Evolutionary conservation across 768 basidiomycete genomes (phyloP), one percentile per base, ranked within the genome.

Genomic region (Trametes cubensis): DNA sequence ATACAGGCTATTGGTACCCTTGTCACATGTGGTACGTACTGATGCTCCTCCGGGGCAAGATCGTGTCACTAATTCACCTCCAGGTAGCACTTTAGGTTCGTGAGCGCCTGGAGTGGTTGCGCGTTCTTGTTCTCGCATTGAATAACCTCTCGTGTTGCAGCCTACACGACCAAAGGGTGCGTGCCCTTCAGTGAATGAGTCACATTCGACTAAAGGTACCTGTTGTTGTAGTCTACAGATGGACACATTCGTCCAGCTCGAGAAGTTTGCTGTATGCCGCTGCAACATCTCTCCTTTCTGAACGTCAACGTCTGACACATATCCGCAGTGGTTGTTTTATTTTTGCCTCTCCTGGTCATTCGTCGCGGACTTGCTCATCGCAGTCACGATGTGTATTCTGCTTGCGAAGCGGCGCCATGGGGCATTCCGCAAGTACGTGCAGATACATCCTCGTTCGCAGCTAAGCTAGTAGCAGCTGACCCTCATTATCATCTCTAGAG

Each of bases 331-430:
- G 34, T 34, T 34, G 34, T 11, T 34, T 2, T 34, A 34, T 11
- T 34, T 34, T 11, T 34, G 6, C 6, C 34, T 34, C 10, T 34
- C 34, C 2, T 34, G 34, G 34, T 4, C 34, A 10, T 34, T 67
- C 8, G 55, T 62, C 6, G 65, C 67, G 2, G 71, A 72, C 41
- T 17, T 67, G 13, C 46, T 64, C 17, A 70, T 72, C 45, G 68
- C 71, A 0, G 48, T 47, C 4, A 58, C 69, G 6, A 60, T 72
- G 45, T 70, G 67, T 23, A 50, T 63, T 8, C 44, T 66, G 5
- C 65, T 72, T 4, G 52, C 58, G 10, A 48, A 53, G 25, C 64
- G 59, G 25, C 44, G 54, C 8, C 59, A 55, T 3, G 64, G 61
- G 13, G 34, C 34, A 2, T 57, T 63, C 30, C 11, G 57, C 8